Conservation (phyloP, 768 basidiomycete species). For the Termitomyces sp. region DNA sequence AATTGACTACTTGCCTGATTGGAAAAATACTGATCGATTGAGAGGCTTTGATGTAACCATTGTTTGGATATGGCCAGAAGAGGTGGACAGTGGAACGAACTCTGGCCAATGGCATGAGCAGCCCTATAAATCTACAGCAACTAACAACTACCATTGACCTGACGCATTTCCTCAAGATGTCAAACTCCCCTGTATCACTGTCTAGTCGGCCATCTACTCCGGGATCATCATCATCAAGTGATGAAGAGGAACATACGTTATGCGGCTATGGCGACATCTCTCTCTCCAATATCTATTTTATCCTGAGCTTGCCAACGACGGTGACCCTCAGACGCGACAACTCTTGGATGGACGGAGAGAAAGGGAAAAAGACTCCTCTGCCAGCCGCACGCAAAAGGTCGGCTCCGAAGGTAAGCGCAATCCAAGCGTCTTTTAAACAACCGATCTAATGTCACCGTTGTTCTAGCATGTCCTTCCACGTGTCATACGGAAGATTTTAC, state of each 20-base stretch:
- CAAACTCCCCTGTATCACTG: neutral
- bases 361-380: constrained; percentile 1
- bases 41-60: neutral
- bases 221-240: neutral
- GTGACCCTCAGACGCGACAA: constrained; percentile 16
- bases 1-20: neutral
- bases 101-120: neutral
- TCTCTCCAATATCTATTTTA: constrained; percentile 28
- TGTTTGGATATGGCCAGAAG: neutral
- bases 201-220: constrained; percentile 2
- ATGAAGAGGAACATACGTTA: constrained; percentile 34
- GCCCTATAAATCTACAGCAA: neutral
- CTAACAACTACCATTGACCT: neutral
- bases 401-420: neutral
- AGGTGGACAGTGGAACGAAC: neutral
- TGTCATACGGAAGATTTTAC: constrained; percentile 18
- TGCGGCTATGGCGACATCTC: constrained; percentile 42
- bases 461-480: constrained; percentile 15
- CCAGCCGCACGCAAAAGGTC: neutral
- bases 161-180: neutral
- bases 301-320: constrained; percentile 24
- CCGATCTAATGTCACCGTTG: neutral
- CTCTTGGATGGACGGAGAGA: constrained; percentile 4
- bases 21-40: neutral
- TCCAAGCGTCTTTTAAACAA: neutral